Percentiles rank a stretch among this genome's conserved stretches.
These are phyloP conservation scores for Dioscorea alata DNA, from an alignment of 106 monocot genomes.

Conservation along the genomic window DNA sequence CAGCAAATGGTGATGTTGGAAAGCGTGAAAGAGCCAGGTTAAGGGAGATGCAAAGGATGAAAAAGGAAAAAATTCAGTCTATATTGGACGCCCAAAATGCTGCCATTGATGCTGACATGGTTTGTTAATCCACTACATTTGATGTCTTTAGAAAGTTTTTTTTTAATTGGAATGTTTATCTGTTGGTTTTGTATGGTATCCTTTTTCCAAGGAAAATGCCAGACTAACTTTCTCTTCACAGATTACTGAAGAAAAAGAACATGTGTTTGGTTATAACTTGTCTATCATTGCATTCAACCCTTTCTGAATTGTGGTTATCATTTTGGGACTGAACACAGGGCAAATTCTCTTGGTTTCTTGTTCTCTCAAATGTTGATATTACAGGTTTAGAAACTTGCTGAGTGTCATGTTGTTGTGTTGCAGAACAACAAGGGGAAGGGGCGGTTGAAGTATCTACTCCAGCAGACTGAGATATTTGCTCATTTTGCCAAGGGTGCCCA, in stretches of 20 bases:
- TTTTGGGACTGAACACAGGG: too few species aligned
- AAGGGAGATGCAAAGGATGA: conserved; percentile 59
- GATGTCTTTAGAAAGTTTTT: not conserved
- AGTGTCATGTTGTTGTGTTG: not conserved
- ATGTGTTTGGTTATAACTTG: too few species aligned
- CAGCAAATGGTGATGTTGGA: conserved; percentile 29
- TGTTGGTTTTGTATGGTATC: too few species aligned
- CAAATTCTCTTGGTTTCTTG: too few species aligned
- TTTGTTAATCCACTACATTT: conserved; percentile 4
- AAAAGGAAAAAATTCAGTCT: conserved; percentile 57
- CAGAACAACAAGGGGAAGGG: conserved; percentile 48
- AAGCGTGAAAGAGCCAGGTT: conserved; percentile 50
- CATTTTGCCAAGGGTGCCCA: conserved; percentile 43
- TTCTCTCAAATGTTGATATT: too few species aligned
- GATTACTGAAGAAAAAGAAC: too few species aligned
- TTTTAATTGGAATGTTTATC: too few species aligned
- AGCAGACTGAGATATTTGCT: conserved; percentile 52
- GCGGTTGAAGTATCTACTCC: conserved; percentile 37
- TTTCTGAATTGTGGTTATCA: too few species aligned
- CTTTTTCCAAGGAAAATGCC: not conserved
- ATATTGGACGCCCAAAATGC: conserved; percentile 61
- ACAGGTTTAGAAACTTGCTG: not conserved
- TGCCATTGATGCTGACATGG: conserved; percentile 72
- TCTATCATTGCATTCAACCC: too few species aligned
- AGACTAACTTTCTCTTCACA: too few species aligned